A percentile compares a stretch with the other conserved stretches of the same genome.
These are phyloP conservation scores for Kluyveromyces dobzhanskii DNA, from an alignment of 805 yeast species.

Conservation along the genomic window DNA sequence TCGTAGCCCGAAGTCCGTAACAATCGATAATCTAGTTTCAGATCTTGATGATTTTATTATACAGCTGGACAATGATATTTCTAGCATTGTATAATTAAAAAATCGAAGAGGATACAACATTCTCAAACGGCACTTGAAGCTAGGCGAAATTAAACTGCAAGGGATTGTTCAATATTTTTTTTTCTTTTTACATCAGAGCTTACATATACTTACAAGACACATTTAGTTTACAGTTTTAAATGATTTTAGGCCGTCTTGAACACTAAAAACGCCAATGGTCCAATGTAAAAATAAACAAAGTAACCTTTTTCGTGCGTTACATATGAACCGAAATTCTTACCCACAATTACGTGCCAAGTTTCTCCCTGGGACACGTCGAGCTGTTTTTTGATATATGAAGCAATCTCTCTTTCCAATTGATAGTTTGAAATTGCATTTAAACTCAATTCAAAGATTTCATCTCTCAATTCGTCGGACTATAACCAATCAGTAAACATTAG, in stretches of 20 bases:
- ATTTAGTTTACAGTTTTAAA: too few species aligned
- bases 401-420: conserved; percentile 42
- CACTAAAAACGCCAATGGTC: conserved; percentile 55
- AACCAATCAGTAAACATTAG: conserved; percentile 3
- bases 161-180: too few species aligned
- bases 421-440: conserved; percentile 17
- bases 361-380: conserved; percentile 57
- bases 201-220: too few species aligned
- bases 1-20: neutral
- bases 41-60: neutral
- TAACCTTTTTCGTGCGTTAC: conserved; percentile 73
- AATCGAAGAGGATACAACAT: too few species aligned
- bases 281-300: conserved; percentile 65
- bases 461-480: conserved; percentile 24
- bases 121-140: too few species aligned
- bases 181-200: too few species aligned
- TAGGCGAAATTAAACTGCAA: too few species aligned
- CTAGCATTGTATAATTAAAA: neutral
- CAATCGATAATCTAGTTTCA: neutral
- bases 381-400: conserved; percentile 53
- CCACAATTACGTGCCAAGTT: conserved; percentile 78
- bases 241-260: conserved; percentile 52
- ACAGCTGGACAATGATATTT: neutral
- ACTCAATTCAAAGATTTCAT: conserved; percentile 19
- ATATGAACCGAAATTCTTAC: conserved; percentile 69